Percentiles rank a stretch among this genome's conserved stretches.
These are phyloP conservation scores for Lenzites betulinus DNA, from an alignment of 768 basidiomycete genomes.

Conservation along the genomic window DNA sequence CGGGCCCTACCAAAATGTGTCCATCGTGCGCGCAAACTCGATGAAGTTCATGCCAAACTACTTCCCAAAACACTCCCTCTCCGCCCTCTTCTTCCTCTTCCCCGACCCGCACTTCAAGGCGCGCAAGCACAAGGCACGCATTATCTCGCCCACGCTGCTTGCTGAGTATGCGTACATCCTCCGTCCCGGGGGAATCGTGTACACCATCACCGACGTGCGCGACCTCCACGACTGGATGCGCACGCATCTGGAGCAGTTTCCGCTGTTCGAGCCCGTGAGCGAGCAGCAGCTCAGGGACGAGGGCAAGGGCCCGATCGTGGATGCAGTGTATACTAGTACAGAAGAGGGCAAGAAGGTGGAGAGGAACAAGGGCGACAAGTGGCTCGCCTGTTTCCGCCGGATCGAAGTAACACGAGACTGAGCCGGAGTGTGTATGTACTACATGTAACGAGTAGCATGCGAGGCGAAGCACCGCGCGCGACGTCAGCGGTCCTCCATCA, in stretches of 20 bases:
- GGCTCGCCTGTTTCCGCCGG: constrained; percentile 87
- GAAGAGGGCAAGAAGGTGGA: constrained; percentile 98
- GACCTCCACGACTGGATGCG: constrained; percentile 97
- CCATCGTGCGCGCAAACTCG: constrained; percentile 92
- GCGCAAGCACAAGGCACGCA: constrained; percentile 98
- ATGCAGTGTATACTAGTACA: constrained; percentile 80
- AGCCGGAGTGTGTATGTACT: not conserved
- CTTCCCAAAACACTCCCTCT: constrained; percentile 86
- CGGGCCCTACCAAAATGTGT: constrained; percentile 80
- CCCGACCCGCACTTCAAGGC: constrained; percentile 99
- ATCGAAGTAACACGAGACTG: constrained; percentile 37
- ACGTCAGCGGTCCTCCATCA: constrained; percentile 26
- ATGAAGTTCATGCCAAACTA: constrained; percentile 99
- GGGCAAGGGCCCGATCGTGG: constrained; percentile 77
- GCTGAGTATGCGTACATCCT: constrained; percentile 97
- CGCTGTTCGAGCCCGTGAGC: constrained; percentile 79
- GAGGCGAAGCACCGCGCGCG: not conserved
- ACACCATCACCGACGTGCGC: constrained; percentile 96
- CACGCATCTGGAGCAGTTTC: constrained; percentile 82
- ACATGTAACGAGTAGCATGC: not conserved
- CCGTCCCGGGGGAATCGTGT: constrained; percentile 90
- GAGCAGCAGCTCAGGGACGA: constrained; percentile 75
- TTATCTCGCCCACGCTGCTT: constrained; percentile 95
- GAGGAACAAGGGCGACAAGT: constrained; percentile 87
- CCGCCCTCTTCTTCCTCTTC: constrained; percentile 96